Percentiles rank a stretch among this genome's conserved stretches.
Evolutionary conservation across 495 filamentous ascomycete genomes (phyloP).

Genomic region (Lophiotrema nucula): DNA sequence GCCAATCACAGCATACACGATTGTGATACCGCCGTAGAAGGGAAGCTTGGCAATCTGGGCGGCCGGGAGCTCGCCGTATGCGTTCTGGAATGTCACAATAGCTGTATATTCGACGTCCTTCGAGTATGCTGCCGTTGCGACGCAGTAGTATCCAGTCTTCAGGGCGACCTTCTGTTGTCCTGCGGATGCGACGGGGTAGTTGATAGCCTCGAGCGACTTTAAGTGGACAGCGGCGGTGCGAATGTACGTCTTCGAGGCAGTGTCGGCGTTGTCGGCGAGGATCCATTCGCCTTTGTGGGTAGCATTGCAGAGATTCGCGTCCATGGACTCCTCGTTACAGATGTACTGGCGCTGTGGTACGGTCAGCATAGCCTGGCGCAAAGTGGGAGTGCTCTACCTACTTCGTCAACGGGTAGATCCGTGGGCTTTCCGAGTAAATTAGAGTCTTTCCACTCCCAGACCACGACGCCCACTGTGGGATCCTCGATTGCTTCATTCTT

Average conservation of each 20-base stretch:
- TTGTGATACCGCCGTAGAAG: slow-evolving; percentile 93
- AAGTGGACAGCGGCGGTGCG: slow-evolving; percentile 78
- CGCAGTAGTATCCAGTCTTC: slow-evolving; percentile 95
- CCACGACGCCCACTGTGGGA: slow-evolving; percentile 76
- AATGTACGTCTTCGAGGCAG: slow-evolving; percentile 66
- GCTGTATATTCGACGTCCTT: slow-evolving; percentile 67
- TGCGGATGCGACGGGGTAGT: slow-evolving; percentile 63
- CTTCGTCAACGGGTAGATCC: slow-evolving; percentile 17
- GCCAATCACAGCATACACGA: slow-evolving; percentile 86
- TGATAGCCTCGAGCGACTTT: slow-evolving; percentile 67
- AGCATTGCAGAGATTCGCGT: slow-evolving; percentile 65
- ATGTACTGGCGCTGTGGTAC: slow-evolving; percentile 62
- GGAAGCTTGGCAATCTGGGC: slow-evolving; percentile 95
- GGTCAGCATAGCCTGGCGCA: slow-evolving; percentile 29
- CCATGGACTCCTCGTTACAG: slow-evolving; percentile 68
- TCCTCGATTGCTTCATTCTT: slow-evolving; percentile 52
- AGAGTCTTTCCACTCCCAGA: slow-evolving; percentile 93
- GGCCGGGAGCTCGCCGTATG: slow-evolving; percentile 92
- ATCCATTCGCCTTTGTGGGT: slow-evolving; percentile 84
- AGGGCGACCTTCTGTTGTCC: slow-evolving; percentile 30
- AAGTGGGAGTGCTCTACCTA: slow-evolving; percentile 28
- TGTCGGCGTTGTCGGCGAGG: slow-evolving; percentile 67
- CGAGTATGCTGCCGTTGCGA: slow-evolving; percentile 65
- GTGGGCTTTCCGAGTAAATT: slow-evolving; percentile 63
- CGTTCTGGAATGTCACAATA: slow-evolving; percentile 87